A percentile compares a stretch with the other conserved stretches of the same genome.
Evolutionary conservation across 83 land plant genomes (phyloP).

Genomic region (Picea mariana): DNA sequence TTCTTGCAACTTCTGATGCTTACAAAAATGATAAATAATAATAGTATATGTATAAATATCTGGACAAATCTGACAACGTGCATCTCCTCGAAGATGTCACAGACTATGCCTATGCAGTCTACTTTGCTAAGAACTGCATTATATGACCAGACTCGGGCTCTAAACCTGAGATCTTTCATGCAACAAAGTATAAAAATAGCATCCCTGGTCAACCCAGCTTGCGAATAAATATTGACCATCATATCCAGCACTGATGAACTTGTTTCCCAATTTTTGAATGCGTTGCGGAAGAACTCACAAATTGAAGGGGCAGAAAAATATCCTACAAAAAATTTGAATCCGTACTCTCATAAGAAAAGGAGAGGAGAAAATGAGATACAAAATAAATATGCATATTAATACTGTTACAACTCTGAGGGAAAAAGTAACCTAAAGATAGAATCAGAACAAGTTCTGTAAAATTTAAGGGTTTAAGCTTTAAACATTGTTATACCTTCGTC

Average conservation of each 20-base stretch:
- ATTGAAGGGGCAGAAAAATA: slow-evolving; percentile 33
- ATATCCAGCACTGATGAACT: slow-evolving; percentile 34
- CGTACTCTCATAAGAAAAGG: not conserved
- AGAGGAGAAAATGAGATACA: not conserved
- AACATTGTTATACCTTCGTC: slow-evolving; percentile 26
- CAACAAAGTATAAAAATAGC: slow-evolving; percentile 55
- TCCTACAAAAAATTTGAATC: slow-evolving; percentile 26
- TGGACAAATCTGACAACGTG: slow-evolving; percentile 16
- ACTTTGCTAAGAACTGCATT: slow-evolving; percentile 52
- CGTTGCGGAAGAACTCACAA: slow-evolving; percentile 33
- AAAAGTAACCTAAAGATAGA: not conserved
- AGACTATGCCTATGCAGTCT: slow-evolving; percentile 29
- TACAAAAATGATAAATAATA: slow-evolving; percentile 40
- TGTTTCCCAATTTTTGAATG: slow-evolving; percentile 21
- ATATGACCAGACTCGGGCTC: slow-evolving; percentile 49
- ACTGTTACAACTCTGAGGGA: not conserved
- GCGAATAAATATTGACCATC: slow-evolving; percentile 43
- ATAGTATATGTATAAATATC: slow-evolving; percentile 31
- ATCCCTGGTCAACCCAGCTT: slow-evolving; percentile 36
- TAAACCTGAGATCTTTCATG: slow-evolving; percentile 53
- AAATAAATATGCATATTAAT: not conserved
- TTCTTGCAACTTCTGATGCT: slow-evolving; percentile 40
- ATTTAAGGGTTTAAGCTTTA: not conserved
- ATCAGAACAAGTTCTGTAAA: not conserved
- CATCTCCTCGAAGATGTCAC: slow-evolving; percentile 29